These are phyloP conservation scores for Phoenix roebelenii DNA, from an alignment of 176 grass and related monocot genomes.

Conservation along the genomic window DNA sequence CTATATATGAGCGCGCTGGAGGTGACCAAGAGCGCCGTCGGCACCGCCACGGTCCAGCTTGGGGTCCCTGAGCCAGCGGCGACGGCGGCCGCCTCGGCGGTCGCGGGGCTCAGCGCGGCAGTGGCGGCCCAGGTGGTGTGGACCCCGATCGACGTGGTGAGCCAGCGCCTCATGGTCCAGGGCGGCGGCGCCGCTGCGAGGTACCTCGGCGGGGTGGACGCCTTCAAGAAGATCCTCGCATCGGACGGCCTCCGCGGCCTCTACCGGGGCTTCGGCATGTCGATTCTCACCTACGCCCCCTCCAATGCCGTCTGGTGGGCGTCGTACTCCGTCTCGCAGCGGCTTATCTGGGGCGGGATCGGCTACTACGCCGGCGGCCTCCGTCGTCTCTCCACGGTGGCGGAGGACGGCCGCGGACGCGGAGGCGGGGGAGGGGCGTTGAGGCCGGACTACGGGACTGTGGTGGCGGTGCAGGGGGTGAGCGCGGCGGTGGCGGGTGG, in stretches of 20 bases:
- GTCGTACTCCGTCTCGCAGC: slow-evolving; percentile 71
- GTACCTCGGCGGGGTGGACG: slow-evolving; percentile 59
- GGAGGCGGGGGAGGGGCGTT: slow-evolving; percentile 7
- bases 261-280: slow-evolving; percentile 91
- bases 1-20: slow-evolving; percentile 98
- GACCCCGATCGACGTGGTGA: slow-evolving; percentile 87
- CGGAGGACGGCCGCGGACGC: no score
- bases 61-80: slow-evolving; percentile 65
- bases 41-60: slow-evolving; percentile 45
- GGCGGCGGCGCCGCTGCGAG: slow-evolving; percentile 13
- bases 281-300: slow-evolving; percentile 88
- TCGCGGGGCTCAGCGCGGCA: slow-evolving; percentile 57
- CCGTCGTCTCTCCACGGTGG: no score
- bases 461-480: slow-evolving; percentile 76
- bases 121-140: slow-evolving; percentile 86
- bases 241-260: slow-evolving; percentile 69
- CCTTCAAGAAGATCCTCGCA: slow-evolving; percentile 56
- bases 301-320: slow-evolving; percentile 99
- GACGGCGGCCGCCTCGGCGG: slow-evolving; percentile 55
- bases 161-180: slow-evolving; percentile 96
- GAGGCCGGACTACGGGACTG: slow-evolving; percentile 16
- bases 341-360: slow-evolving; percentile 50
- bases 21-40: slow-evolving; percentile 85
- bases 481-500: slow-evolving; percentile 70
- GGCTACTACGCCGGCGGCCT: slow-evolving; percentile 21